phyloP scores from a whole-genome alignment of 352 stramenopile species.

The Peronospora destructor region DNA sequence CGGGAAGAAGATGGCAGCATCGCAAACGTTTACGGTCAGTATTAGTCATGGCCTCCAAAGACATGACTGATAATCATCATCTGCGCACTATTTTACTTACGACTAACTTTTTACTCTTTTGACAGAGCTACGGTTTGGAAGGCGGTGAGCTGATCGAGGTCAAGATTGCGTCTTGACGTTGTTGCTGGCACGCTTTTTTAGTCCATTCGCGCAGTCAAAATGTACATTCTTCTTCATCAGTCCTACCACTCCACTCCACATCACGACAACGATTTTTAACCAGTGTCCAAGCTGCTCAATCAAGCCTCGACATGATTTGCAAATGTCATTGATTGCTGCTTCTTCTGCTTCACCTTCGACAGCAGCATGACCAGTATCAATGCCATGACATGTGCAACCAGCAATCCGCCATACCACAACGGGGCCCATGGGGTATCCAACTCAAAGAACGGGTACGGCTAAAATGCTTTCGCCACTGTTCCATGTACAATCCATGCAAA shows the following conservation, averaged over 20 bases:
- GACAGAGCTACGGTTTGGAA: slow-evolving; percentile 58
- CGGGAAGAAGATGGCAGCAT: slow-evolving; percentile 39
- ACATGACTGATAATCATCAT: neutral
- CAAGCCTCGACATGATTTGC: slow-evolving; percentile 5
- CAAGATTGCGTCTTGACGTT: slow-evolving; percentile 31
- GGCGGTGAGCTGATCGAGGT: slow-evolving; percentile 62
- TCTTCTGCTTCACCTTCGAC: slow-evolving; percentile 39
- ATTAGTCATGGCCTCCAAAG: too few species aligned
- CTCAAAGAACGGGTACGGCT: slow-evolving; percentile 77
- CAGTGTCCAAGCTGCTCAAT: neutral
- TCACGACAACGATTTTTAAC: neutral
- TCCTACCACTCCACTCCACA: neutral
- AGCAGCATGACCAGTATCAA: slow-evolving; percentile 38
- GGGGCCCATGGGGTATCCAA: slow-evolving; percentile 64
- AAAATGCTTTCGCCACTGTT: slow-evolving; percentile 57
- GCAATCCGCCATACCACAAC: slow-evolving; percentile 58
- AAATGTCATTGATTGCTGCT: slow-evolving; percentile 8
- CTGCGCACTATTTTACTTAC: neutral
- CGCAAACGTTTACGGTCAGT: slow-evolving; percentile 42
- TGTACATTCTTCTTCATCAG: slow-evolving; percentile 14
- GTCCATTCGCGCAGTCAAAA: slow-evolving; percentile 2
- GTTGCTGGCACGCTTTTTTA: slow-evolving; percentile 8
- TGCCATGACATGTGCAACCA: slow-evolving; percentile 40
- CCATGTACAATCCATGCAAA: slow-evolving; percentile 76
- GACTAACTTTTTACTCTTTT: slow-evolving; percentile 7